These are phyloP conservation scores for Phytophthora fragariae DNA, from an alignment of 352 stramenopile species.

Conservation along the genomic window DNA sequence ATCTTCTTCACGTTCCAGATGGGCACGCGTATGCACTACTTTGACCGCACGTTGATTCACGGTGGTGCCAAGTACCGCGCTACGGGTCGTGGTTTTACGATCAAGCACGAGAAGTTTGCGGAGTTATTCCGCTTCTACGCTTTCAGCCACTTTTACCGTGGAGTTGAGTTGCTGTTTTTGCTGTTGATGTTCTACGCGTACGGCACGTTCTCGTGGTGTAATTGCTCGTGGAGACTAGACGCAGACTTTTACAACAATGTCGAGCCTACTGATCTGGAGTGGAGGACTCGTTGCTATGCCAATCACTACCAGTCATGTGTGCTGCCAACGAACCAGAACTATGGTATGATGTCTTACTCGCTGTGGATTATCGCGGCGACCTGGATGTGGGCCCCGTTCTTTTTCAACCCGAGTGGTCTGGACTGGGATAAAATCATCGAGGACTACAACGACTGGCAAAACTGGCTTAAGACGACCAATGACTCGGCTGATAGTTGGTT, in stretches of 20 bases:
- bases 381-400: conserved; percentile 89
- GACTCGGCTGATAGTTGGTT: conserved; percentile 90
- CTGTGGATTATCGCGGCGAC: conserved; percentile 94
- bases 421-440: conserved; percentile 97
- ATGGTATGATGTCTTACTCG: conserved; percentile 98
- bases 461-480: conserved; percentile 93
- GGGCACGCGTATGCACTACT: conserved; percentile 98
- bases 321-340: conserved; percentile 96
- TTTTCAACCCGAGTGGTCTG: conserved; percentile 97
- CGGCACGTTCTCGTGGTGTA: conserved; percentile 95
- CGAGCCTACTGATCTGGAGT: conserved; percentile 77
- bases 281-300: conserved; percentile 79
- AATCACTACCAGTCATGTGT: conserved; percentile 92
- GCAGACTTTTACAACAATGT: conserved; percentile 78
- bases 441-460: conserved; percentile 95
- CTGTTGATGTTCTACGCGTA: conserved; percentile 88
- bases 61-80: conserved; percentile 98
- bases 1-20: conserved; percentile 99
- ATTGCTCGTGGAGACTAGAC: conserved; percentile 85
- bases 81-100: conserved; percentile 98
- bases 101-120: conserved; percentile 98
- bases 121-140: conserved; percentile 98
- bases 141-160: conserved; percentile 98
- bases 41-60: conserved; percentile 97
- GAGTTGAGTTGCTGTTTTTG: conserved; percentile 93